Evolutionary conservation across 495 filamentous ascomycete species (phyloP), one percentile per base, ranked within the genome.

Genomic region (Penicillium desertorum): DNA sequence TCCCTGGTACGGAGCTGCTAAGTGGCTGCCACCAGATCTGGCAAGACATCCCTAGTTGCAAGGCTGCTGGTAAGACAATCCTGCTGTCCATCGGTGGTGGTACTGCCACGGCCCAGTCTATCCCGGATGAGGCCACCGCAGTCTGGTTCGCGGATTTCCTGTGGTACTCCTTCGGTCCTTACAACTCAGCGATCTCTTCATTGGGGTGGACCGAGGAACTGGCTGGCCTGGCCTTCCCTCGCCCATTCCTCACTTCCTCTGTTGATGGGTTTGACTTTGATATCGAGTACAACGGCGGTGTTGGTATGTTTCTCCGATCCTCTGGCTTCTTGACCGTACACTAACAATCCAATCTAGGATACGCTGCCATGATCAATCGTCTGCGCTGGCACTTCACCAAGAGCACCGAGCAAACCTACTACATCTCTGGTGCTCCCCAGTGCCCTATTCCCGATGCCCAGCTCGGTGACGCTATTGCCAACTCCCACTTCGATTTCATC

Each of bases 261-360:
- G 67, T 90, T 51, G 88, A 91, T 69, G 87, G 88, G 4, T 90
- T 90, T 56, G 88, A 91, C 61, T 81, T 88, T 60, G 85, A 88
- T 72, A 79, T 86, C 36, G 85, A 88, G 63, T 59, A 72, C 63
- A 57, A 71, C 66, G 61, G 78, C 65, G 30, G 65, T 64, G 44
- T 63, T 72, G 68, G 81, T 78, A 81, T 57, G 74, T 69, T 69
- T 63, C 51, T 48, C n/a, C 44, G 53, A 54, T n/a, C 48, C 37
- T 10, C 49, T 59, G 14, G 39, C 49, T 36, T 41, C 6, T 6
- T 51, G 1, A 49, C 53, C 4, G 11, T 54, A 23, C 45, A 45
- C 63, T 60, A 66, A 63, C 45, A 49, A 14, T 57, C 43, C n/a
- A 1, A 2, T n/a, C 36, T 64, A 78, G 76, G 68, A 62, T 66